phyloP scores from a whole-genome alignment of 2,329 filamentous ascomycete species.

The Fusarium vanettenii region DNA sequence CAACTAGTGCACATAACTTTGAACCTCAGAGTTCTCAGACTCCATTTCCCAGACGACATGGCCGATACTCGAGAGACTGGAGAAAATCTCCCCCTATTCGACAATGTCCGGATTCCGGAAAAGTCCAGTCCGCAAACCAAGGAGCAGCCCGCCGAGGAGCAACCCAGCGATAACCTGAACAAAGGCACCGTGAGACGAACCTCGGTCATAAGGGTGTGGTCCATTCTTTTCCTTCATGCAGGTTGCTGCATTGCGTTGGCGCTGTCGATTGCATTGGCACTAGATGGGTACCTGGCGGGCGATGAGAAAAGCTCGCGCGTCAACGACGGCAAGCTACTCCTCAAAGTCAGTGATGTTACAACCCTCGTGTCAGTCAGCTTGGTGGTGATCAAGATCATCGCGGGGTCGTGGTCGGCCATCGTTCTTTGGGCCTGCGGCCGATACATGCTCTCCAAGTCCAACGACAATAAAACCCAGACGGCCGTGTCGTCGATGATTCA shows the following conservation, averaged over 20 bases:
- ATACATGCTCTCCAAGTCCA: background rate
- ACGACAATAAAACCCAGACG: background rate
- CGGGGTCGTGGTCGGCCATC: background rate
- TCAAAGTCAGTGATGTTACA: background rate
- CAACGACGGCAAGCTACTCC: background rate
- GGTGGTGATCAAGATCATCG: background rate
- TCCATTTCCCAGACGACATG: background rate
- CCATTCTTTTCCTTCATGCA: background rate
- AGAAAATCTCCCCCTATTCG: background rate
- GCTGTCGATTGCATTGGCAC: background rate
- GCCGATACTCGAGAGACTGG: background rate
- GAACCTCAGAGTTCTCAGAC: background rate
- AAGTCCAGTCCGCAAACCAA: background rate
- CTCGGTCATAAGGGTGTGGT: background rate
- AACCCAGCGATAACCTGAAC: background rate
- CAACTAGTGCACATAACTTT: background rate
- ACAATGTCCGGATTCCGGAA: background rate
- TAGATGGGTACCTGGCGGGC: background rate
- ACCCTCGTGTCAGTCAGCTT: background rate
- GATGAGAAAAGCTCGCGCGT: background rate
- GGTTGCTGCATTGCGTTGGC: background rate
- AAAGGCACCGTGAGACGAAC: background rate
- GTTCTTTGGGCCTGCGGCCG: background rate
- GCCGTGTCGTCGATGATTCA: background rate
- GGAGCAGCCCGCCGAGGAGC: background rate